A percentile compares a stretch with the other conserved stretches of the same genome.
phyloP scores from a whole-genome alignment of 768 basidiomycete species.

The Psilocybe sp. region DNA sequence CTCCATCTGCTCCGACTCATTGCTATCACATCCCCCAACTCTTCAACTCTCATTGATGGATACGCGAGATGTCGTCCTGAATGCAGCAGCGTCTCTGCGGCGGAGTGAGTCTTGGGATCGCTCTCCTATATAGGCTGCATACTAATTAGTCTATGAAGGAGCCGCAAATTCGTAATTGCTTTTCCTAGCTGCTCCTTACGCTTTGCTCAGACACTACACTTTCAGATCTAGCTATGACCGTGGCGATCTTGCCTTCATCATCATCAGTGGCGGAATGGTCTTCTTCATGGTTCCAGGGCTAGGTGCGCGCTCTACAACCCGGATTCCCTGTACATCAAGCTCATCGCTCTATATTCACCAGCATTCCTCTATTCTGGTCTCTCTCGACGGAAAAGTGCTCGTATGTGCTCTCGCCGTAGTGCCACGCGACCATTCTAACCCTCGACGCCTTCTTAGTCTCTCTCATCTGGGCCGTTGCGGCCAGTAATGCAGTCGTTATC shows the following conservation, averaged over 20 bases:
- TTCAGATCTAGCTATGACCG: constrained; percentile 53
- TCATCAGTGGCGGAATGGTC: constrained; percentile 66
- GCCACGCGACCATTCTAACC: not conserved
- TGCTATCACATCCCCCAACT: not conserved
- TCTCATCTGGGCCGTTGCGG: constrained; percentile 73
- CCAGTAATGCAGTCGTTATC: constrained; percentile 71
- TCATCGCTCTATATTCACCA: constrained; percentile 20
- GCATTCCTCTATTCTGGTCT: constrained; percentile 76
- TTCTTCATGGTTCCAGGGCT: constrained; percentile 78
- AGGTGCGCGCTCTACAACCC: constrained; percentile 32
- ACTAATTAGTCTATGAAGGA: constrained; percentile 1
- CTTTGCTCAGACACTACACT: not conserved
- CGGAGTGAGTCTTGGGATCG: not conserved
- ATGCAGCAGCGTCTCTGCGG: not conserved
- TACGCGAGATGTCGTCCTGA: constrained; percentile 8
- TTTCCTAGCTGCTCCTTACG: not conserved
- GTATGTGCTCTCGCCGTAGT: constrained; percentile 25
- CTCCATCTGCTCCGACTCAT: not conserved
- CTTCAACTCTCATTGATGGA: constrained; percentile 9
- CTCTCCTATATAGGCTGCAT: not conserved
- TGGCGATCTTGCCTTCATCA: constrained; percentile 72
- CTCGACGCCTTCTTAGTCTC: constrained; percentile 39
- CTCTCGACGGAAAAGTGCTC: constrained; percentile 62
- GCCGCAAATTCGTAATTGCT: not conserved
- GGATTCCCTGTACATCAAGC: not conserved